Percentiles rank a stretch among this genome's conserved stretches.
Evolutionary conservation across 2,329 filamentous ascomycete species (phyloP).

Genomic region (Akanthomyces lecanii): DNA sequence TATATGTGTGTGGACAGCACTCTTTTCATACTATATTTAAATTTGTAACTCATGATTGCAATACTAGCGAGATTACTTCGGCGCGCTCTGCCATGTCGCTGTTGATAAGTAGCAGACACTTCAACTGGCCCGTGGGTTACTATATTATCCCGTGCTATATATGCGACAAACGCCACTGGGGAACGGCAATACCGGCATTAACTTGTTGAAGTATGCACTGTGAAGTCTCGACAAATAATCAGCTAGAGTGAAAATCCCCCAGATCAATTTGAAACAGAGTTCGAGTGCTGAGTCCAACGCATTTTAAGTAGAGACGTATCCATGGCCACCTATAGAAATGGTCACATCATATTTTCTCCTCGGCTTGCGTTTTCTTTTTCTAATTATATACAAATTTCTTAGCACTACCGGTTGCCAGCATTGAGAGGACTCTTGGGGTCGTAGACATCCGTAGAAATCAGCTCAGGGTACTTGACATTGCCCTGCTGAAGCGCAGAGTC

Average conservation of each 20-base stretch:
- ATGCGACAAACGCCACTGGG: background rate
- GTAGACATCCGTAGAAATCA: constrained; percentile 55
- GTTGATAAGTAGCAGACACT: background rate
- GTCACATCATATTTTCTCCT: too few relatives aligned
- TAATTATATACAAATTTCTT: too few relatives aligned
- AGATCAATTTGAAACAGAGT: background rate
- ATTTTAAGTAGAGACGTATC: too few relatives aligned
- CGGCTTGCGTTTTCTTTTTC: too few relatives aligned
- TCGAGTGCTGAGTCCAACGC: background rate
- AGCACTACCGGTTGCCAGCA: constrained; percentile 39
- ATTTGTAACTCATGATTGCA: background rate
- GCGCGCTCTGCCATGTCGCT: background rate
- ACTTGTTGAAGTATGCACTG: background rate
- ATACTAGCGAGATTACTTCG: background rate
- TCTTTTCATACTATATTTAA: too few relatives aligned
- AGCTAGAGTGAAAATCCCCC: background rate
- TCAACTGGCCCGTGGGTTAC: background rate
- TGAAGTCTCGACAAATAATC: background rate
- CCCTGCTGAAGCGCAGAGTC: constrained; percentile 52
- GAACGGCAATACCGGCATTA: constrained; percentile 4
- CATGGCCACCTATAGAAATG: too few relatives aligned
- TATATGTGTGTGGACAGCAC: background rate
- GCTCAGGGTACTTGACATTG: constrained; percentile 49
- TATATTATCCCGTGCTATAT: background rate
- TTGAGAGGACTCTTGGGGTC: constrained; percentile 60